Percentiles rank a stretch among this genome's conserved stretches.
Evolutionary conservation across 345 rosid species (phyloP).

Genomic region (Jatropha curcas): DNA sequence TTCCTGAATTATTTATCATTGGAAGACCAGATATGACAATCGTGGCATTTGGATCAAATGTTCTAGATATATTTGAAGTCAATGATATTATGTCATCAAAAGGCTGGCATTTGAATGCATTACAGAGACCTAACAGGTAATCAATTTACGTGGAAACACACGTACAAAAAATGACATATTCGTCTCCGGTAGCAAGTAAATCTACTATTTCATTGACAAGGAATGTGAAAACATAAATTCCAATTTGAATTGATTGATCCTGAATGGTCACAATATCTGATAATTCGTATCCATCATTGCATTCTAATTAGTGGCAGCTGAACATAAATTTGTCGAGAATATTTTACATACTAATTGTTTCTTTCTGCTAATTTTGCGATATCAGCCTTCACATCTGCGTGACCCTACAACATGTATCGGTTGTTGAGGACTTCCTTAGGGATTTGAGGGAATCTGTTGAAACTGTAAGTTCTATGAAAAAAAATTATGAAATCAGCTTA

Average conservation of each 20-base stretch:
- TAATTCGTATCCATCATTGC: neutral
- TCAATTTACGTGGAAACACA: neutral
- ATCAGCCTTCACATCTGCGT: conserved; percentile 84
- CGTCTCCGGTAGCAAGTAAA: neutral
- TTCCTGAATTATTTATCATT: conserved; percentile 64
- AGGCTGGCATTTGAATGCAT: conserved; percentile 96
- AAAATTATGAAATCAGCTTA: neutral
- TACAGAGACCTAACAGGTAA: conserved; percentile 94
- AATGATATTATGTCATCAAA: conserved; percentile 79
- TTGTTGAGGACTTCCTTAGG: conserved; percentile 56
- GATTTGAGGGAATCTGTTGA: conserved; percentile 73
- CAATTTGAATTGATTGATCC: conserved; percentile 5
- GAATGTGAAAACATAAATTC: neutral
- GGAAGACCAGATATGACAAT: conserved; percentile 95
- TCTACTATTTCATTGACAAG: neutral
- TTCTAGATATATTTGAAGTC: conserved; percentile 82
- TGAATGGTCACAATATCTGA: neutral
- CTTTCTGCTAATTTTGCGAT: conserved; percentile 18
- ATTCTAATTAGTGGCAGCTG: neutral
- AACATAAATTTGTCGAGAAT: neutral
- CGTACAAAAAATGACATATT: neutral
- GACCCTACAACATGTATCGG: conserved; percentile 82
- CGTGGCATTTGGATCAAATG: conserved; percentile 74
- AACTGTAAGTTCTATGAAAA: conserved; percentile 51
- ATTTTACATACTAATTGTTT: neutral